A percentile compares a stretch with the other conserved stretches of the same genome.
Conservation (phyloP, 176 grass and related monocot genomes). For the Aegilops tauschii region DNA sequence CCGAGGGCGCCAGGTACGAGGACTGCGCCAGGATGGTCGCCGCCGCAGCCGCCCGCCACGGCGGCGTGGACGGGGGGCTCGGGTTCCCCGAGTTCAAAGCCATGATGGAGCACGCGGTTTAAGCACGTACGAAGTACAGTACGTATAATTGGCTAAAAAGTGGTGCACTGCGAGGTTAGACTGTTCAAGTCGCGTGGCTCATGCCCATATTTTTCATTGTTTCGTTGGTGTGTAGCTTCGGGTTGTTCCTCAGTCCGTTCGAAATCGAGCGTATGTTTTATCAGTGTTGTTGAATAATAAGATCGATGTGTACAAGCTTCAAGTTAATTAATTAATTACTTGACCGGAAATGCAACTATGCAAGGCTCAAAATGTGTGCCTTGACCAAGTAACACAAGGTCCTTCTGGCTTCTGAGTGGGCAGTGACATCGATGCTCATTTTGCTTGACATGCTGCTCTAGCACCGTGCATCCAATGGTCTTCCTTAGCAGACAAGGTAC, state of each 20-base stretch:
- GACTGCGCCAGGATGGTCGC: constrained; percentile 69
- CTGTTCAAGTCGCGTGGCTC: background rate
- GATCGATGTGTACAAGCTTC: background rate
- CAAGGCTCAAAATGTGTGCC: too few relatives aligned
- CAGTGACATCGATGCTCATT: too few relatives aligned
- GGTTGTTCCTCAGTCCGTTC: background rate
- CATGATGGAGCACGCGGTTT: constrained; percentile 67
- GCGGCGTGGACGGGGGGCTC: constrained; percentile 52
- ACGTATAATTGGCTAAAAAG: too few relatives aligned
- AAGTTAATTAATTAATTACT: too few relatives aligned
- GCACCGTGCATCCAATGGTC: too few relatives aligned
- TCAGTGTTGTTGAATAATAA: background rate
- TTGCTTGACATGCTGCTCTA: too few relatives aligned
- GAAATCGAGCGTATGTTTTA: background rate
- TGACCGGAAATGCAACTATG: too few relatives aligned
- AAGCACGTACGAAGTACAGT: background rate
- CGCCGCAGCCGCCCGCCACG: constrained; percentile 47
- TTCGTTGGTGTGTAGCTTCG: background rate
- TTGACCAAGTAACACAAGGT: too few relatives aligned
- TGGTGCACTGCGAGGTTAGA: background rate
- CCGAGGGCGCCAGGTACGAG: constrained; percentile 40
- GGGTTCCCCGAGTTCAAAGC: constrained; percentile 59
- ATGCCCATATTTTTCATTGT: background rate
- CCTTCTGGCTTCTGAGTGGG: too few relatives aligned
- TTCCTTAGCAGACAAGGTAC: too few relatives aligned